Base-by-base conservation (phyloP, 257 asterid species). In the Rehmannia glutinosa region DNA sequence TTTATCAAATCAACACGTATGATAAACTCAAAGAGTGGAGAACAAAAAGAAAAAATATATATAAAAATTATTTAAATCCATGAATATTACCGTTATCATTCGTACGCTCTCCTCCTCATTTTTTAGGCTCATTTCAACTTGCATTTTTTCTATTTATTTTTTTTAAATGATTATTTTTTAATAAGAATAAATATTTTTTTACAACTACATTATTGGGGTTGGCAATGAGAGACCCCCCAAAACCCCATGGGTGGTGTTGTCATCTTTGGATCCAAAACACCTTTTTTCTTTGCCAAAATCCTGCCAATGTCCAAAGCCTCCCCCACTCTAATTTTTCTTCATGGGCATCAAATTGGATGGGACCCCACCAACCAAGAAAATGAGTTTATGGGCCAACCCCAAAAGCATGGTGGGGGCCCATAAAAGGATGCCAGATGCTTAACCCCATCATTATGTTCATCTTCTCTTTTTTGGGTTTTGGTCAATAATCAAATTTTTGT, bases 181-280 rank as follows among this genome's bases (percentile, higher is more conserved):
- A 57, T 10, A 51, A n/a, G n/a, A n/a, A n/a, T n/a, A 68, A 30
- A 27, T 17, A 36, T 62, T 39, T 13, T 42, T 52, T 42, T 36
- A 0, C 36, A 65, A 70, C 45, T 42, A 65, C 53, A 70, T 69
- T 50, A 73, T 58, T 52, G 43, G 53, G 62, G 73, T 49, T 36
- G 72, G 62, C 47, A 21, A 16, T 23, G 45, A 6, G 24, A n/a
- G n/a, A n/a, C n/a, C n/a, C n/a, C n/a, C n/a, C n/a, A n/a, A n/a
- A n/a, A n/a, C n/a, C n/a, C 45, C 33, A 45, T 53, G 70, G 58
- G 36, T 47, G 43, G 58, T 38, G 80, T 55, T 47, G 66, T 70
- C 68, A 59, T 73, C 93, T 88, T 88, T 80, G 92, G 96, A 88
- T 83, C 88, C 88, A 71, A 75, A 81, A 77, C 72, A 30, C 8